These are phyloP conservation scores for Maudiozyma pseudohumilis DNA, from an alignment of 805 yeast genomes.

Conservation along the genomic window DNA sequence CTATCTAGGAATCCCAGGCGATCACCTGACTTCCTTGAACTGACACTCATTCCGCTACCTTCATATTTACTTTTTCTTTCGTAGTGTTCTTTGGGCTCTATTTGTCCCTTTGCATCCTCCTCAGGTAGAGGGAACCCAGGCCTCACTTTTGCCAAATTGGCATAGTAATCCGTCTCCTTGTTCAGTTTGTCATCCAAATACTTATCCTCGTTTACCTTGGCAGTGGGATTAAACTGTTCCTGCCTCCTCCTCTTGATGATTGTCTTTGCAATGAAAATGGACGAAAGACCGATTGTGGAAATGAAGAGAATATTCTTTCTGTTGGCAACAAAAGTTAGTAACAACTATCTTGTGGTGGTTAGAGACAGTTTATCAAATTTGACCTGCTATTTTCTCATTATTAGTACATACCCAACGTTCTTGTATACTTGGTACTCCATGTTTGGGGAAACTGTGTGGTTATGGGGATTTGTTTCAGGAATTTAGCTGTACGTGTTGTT, in stretches of 20 bases:
- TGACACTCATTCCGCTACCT: constrained; percentile 55
- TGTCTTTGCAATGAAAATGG: constrained; percentile 20
- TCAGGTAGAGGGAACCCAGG: constrained; percentile 47
- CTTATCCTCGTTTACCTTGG: constrained; percentile 9
- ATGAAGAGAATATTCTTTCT: constrained; percentile 22
- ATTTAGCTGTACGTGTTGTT: too few relatives aligned
- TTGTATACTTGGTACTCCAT: constrained; percentile 10
- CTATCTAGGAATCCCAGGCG: constrained; percentile 26
- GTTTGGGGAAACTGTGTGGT: neutral
- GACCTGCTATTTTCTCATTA: neutral
- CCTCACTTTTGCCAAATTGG: constrained; percentile 32
- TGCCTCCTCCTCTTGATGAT: constrained; percentile 31
- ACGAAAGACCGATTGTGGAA: constrained; percentile 21
- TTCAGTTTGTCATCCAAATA: constrained; percentile 2
- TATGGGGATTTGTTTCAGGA: too few relatives aligned
- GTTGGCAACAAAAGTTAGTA: neutral
- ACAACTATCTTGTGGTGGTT: neutral
- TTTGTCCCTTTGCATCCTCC: constrained; percentile 12
- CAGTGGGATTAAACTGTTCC: constrained; percentile 28
- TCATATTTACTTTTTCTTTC: constrained; percentile 53
- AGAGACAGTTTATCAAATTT: neutral
- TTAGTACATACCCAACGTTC: constrained; percentile 24
- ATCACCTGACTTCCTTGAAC: constrained; percentile 51
- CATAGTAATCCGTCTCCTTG: constrained; percentile 20
- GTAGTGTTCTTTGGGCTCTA: constrained; percentile 19